A percentile compares a stretch with the other conserved stretches of the same genome.
These are phyloP conservation scores for Penicillium paneum DNA, from an alignment of 2,329 filamentous ascomycete species.

Conservation along the genomic window DNA sequence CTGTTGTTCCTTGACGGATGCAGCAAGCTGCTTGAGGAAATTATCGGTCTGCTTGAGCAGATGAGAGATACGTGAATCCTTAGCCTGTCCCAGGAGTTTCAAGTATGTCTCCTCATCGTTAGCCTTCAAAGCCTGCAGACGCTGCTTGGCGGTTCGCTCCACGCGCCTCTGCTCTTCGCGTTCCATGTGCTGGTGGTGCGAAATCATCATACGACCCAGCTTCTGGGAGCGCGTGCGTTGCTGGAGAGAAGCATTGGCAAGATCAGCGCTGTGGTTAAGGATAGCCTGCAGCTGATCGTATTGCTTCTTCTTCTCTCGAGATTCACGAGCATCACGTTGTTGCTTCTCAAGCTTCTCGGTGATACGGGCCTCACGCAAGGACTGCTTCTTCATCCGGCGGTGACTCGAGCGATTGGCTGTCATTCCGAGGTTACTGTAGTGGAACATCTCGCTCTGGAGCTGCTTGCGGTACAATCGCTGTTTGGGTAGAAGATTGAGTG, in stretches of 20 bases:
- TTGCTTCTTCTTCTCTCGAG: constrained; percentile 97
- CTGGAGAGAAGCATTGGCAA: constrained; percentile 63
- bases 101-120: constrained; percentile 99
- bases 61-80: constrained; percentile 98
- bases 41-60: constrained; percentile 94
- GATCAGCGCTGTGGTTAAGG: constrained; percentile 73
- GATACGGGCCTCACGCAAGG: constrained; percentile 87
- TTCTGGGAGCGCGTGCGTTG: constrained; percentile 77
- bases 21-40: constrained; percentile 92
- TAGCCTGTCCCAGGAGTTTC: constrained; percentile 95
- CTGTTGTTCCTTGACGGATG: constrained; percentile 92
- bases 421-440: constrained; percentile 95
- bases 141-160: constrained; percentile 96
- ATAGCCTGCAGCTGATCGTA: constrained; percentile 87
- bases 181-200: constrained; percentile 92
- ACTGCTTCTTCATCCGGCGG: constrained; percentile 95
- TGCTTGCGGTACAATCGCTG: constrained; percentile 82
- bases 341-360: constrained; percentile 99
- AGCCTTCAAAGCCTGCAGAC: constrained; percentile 96
- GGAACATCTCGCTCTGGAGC: constrained; percentile 87
- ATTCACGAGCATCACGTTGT: constrained; percentile 91
- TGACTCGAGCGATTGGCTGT: constrained; percentile 90
- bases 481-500: constrained; percentile 79
- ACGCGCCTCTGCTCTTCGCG: constrained; percentile 99
- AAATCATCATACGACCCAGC: constrained; percentile 82